A percentile compares a stretch with the other conserved stretches of the same genome.
Conservation (phyloP, 2,329 filamentous ascomycete genomes). For the Clarireedia paspali region DNA sequence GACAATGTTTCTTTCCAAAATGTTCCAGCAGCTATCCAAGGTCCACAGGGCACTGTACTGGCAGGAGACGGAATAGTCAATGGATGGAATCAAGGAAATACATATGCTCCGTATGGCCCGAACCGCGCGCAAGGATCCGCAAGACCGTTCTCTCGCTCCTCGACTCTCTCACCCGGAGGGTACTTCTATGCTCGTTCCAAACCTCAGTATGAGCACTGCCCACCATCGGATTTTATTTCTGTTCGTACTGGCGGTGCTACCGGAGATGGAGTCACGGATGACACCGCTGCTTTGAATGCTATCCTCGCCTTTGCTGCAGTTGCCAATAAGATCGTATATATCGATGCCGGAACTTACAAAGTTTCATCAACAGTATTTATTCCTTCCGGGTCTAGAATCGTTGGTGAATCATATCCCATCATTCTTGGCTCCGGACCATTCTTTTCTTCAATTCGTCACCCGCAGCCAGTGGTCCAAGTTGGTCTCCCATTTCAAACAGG, state of each 20-base stretch:
- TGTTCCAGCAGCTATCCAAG: slow-evolving; percentile 5
- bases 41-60: slow-evolving; percentile 31
- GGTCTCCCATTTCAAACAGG: slow-evolving; percentile 51
- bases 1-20: slow-evolving; percentile 6
- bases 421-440: slow-evolving; percentile 32
- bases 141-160: slow-evolving; percentile 28
- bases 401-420: slow-evolving; percentile 38
- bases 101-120: slow-evolving; percentile 48
- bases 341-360: slow-evolving; percentile 49
- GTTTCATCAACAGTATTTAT: slow-evolving; percentile 41
- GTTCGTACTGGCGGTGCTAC: slow-evolving; percentile 34
- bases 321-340: slow-evolving; percentile 44
- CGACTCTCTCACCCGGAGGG: not conserved
- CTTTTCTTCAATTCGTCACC: slow-evolving; percentile 37
- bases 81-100: slow-evolving; percentile 18
- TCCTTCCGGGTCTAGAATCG: slow-evolving; percentile 34
- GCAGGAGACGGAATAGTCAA: slow-evolving; percentile 6
- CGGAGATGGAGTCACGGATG: slow-evolving; percentile 50
- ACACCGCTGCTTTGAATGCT: slow-evolving; percentile 50
- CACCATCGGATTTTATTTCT: slow-evolving; percentile 35
- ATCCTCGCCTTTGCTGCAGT: slow-evolving; percentile 45
- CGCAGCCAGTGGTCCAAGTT: slow-evolving; percentile 42
- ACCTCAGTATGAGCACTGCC: slow-evolving; percentile 42
- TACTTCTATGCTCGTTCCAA: slow-evolving; percentile 44
- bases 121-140: slow-evolving; percentile 33